Evolutionary conservation across 1,284 basidiomycete species (phyloP).

Genomic region (Heterobasidion irregulare): DNA sequence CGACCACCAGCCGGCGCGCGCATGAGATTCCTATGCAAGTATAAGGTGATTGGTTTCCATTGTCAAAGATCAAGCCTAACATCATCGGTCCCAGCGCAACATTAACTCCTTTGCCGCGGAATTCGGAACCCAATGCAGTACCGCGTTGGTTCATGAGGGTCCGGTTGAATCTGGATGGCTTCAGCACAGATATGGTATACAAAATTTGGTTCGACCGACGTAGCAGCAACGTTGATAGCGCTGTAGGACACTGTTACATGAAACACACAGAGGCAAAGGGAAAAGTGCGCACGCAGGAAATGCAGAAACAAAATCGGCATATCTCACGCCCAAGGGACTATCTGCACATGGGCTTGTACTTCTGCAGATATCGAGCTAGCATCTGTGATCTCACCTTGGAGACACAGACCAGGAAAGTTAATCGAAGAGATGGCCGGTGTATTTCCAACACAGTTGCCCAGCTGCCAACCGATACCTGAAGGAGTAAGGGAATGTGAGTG

Average conservation of each 20-base stretch:
- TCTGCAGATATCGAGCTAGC: not conserved
- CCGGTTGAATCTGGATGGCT: conserved; percentile 45
- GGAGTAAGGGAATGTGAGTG: conserved; percentile 1
- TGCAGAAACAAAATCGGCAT: conserved; percentile 50
- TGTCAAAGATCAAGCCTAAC: conserved; percentile 16
- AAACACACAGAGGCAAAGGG: not conserved
- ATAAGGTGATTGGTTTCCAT: not conserved
- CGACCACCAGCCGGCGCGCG: conserved; percentile 60
- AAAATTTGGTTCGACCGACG: conserved; percentile 23
- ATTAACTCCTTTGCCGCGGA: conserved; percentile 59
- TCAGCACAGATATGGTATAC: not conserved
- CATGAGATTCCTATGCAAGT: conserved; percentile 38
- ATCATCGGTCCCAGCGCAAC: conserved; percentile 54
- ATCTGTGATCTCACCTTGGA: conserved; percentile 35
- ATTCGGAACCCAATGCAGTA: conserved; percentile 59
- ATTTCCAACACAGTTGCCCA: conserved; percentile 60
- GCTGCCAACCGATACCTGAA: conserved; percentile 35
- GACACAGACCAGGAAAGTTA: conserved; percentile 62
- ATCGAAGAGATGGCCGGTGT: conserved; percentile 52
- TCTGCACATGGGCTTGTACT: conserved; percentile 22
- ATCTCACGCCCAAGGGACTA: conserved; percentile 54
- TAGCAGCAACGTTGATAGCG: conserved; percentile 66
- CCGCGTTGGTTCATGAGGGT: conserved; percentile 58
- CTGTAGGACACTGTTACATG: conserved; percentile 19
- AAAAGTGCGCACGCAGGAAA: conserved; percentile 52